Conservation (phyloP, 208 protist genomes). For the Naegleria fowleri region DNA sequence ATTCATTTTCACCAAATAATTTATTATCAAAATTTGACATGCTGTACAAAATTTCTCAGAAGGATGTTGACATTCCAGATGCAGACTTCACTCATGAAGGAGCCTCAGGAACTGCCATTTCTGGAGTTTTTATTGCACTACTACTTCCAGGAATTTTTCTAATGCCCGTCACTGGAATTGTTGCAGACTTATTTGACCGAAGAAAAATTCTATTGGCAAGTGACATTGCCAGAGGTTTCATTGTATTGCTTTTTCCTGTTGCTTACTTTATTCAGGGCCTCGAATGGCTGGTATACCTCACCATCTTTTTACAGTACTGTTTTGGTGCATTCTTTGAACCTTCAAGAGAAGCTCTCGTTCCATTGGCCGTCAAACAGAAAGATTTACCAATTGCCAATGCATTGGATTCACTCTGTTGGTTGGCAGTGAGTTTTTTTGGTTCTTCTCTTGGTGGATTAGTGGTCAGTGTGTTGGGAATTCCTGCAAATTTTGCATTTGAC, state of each 20-base stretch:
- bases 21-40: not conserved
- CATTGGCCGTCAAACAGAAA: not conserved
- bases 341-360: not conserved
- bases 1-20: not conserved
- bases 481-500: not conserved
- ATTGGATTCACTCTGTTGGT: not conserved
- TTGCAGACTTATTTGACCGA: conserved; percentile 14
- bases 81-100: not conserved
- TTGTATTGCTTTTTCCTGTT: not conserved
- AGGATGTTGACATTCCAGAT: not conserved
- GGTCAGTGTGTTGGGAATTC: not conserved
- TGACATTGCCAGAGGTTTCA: not conserved
- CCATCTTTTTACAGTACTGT: not conserved
- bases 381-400: not conserved
- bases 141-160: not conserved
- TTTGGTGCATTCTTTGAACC: conserved; percentile 10
- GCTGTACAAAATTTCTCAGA: not conserved
- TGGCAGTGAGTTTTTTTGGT: not conserved
- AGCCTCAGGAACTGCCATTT: not conserved
- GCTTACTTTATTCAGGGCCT: not conserved
- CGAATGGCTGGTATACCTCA: not conserved
- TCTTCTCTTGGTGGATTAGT: not conserved
- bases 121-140: not conserved
- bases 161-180: not conserved
- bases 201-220: not conserved